Conservation (phyloP, 2,329 filamentous ascomycete genomes). For the Venturia aucupariae region DNA sequence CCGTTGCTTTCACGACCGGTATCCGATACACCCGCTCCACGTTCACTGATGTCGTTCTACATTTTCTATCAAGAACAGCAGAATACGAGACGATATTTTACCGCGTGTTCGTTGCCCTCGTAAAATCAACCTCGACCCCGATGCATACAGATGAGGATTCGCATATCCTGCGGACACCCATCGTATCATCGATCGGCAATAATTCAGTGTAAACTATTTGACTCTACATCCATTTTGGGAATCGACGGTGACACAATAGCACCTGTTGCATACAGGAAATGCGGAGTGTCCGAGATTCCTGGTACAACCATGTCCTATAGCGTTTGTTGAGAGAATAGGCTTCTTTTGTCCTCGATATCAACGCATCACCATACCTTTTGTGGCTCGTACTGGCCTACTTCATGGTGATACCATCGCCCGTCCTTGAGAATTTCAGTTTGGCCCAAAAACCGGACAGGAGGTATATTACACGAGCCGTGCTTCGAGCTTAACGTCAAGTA, state of each 20-base stretch:
- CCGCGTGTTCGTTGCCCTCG: too few relatives aligned
- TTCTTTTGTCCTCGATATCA: background rate
- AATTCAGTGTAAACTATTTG: too few relatives aligned
- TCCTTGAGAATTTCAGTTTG: too few relatives aligned
- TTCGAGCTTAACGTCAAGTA: too few relatives aligned
- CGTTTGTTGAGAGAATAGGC: background rate
- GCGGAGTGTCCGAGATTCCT: background rate
- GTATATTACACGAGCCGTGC: too few relatives aligned
- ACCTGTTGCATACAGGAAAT: background rate
- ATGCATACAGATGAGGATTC: too few relatives aligned
- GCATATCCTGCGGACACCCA: background rate
- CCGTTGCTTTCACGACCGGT: background rate
- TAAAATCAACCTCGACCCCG: too few relatives aligned
- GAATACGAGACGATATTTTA: too few relatives aligned
- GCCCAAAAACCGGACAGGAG: too few relatives aligned
- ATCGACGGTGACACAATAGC: background rate
- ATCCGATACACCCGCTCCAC: too few relatives aligned
- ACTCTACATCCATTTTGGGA: background rate
- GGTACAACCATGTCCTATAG: background rate
- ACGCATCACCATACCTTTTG: background rate
- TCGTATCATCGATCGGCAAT: background rate
- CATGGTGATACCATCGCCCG: background rate
- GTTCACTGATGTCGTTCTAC: too few relatives aligned
- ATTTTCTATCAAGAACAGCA: too few relatives aligned
- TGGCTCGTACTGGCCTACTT: background rate